These are phyloP conservation scores for Paratrypanosoma confusum DNA, from an alignment of 208 protist genomes.

Conservation along the genomic window DNA sequence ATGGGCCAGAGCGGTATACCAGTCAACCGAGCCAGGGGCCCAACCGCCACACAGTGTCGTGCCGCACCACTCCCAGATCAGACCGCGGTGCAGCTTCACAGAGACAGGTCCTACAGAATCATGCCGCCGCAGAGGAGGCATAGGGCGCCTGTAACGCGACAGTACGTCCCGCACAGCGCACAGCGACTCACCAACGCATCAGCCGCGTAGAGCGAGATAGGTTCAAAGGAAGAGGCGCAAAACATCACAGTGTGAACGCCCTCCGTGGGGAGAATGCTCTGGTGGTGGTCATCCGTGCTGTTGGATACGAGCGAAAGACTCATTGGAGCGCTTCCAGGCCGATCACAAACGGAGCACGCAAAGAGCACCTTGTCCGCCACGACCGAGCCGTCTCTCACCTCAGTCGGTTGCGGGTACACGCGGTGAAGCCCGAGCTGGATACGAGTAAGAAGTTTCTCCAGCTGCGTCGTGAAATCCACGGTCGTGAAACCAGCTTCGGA, in stretches of 20 bases:
- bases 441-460: constrained; percentile 15
- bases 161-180: constrained; percentile 35
- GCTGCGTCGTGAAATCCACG: constrained; percentile 9
- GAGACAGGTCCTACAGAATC: constrained; percentile 12
- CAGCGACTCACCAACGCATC: constrained; percentile 52
- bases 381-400: neutral
- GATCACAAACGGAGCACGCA: constrained; percentile 54
- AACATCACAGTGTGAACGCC: constrained; percentile 61
- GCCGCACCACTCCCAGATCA: no score
- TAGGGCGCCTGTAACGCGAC: constrained; percentile 41
- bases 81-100: neutral
- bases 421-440: constrained; percentile 8
- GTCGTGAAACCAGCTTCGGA: no score
- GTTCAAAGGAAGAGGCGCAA: constrained; percentile 56
- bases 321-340: constrained; percentile 1
- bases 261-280: neutral
- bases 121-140: constrained; percentile 72
- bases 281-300: constrained; percentile 2
- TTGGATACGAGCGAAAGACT: constrained; percentile 17
- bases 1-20: no score
- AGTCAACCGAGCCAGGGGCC: no score
- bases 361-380: constrained; percentile 4
- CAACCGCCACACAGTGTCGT: no score
- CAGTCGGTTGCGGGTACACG: neutral
- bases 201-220: constrained; percentile 45